Conservation (phyloP, 164 flowering plant genomes). For the Nelumbo lutea region DNA sequence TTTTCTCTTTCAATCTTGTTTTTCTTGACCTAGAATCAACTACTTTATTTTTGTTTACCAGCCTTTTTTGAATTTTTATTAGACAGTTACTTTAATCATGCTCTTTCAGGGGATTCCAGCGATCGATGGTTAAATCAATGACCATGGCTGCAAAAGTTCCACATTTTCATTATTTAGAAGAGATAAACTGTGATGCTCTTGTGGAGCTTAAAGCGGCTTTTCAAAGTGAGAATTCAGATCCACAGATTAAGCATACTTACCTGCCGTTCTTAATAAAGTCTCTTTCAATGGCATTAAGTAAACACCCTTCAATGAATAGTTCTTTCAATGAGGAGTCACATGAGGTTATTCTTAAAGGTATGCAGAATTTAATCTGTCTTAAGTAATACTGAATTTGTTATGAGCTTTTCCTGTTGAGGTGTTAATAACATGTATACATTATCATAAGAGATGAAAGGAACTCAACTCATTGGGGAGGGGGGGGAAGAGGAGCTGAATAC, state of each 20-base stretch:
- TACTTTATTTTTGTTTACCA: background rate
- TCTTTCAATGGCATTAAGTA: constrained; percentile 78
- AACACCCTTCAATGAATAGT: constrained; percentile 78
- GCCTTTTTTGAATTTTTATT: background rate
- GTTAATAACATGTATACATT: background rate
- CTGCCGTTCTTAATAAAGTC: constrained; percentile 80
- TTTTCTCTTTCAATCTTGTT: too few relatives aligned
- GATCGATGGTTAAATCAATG: constrained; percentile 95
- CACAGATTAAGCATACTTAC: constrained; percentile 68
- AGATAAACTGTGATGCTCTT: constrained; percentile 79
- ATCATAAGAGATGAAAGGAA: constrained; percentile 1
- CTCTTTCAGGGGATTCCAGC: constrained; percentile 77
- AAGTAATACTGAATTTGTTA: too few relatives aligned
- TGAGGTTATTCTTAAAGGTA: constrained; percentile 82
- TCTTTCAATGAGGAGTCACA: constrained; percentile 66
- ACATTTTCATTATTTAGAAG: constrained; percentile 94
- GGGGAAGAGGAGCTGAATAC: background rate
- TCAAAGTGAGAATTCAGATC: constrained; percentile 63
- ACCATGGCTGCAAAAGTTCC: constrained; percentile 89
- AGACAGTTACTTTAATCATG: background rate
- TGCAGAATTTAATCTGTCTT: constrained; percentile 1
- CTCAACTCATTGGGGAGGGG: background rate
- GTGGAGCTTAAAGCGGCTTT: constrained; percentile 66
- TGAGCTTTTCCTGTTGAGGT: background rate
- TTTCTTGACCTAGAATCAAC: background rate